Evolutionary conservation across 2,329 filamentous ascomycete genomes (phyloP).

Genomic region (Fusarium sp.): DNA sequence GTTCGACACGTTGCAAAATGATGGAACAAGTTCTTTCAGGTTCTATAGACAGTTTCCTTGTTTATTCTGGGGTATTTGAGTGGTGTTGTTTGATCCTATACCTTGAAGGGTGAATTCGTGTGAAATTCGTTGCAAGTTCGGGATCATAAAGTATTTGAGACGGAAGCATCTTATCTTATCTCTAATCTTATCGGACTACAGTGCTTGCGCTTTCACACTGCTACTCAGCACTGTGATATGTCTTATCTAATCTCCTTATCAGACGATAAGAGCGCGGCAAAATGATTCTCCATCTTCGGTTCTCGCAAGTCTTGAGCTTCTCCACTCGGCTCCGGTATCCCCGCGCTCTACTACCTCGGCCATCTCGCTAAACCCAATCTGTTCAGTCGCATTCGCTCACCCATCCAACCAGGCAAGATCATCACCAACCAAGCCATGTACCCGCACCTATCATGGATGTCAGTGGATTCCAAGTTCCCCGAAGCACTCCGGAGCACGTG

Average conservation of each 20-base stretch:
- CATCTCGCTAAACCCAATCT: slow-evolving; percentile 1
- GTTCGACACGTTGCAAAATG: no score
- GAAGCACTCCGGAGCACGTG: slow-evolving; percentile 27
- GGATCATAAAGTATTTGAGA: no score
- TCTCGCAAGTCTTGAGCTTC: neutral
- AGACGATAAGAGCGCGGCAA: neutral
- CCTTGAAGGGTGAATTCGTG: no score
- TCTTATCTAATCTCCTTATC: neutral
- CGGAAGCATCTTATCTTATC: no score
- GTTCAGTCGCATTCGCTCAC: neutral
- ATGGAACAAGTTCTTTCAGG: rapidly evolving
- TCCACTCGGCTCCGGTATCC: slow-evolving; percentile 27
- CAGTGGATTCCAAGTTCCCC: slow-evolving; percentile 19
- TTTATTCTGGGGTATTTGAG: no score
- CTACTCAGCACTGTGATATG: rapidly evolving
- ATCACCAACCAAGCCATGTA: slow-evolving; percentile 25
- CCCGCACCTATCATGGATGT: slow-evolving; percentile 33
- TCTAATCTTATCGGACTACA: no score
- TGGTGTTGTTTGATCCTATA: no score
- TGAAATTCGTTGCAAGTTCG: no score
- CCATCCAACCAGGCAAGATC: slow-evolving; percentile 23
- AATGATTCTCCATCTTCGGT: neutral
- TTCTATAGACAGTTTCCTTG: no score
- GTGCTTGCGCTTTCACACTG: rapidly evolving
- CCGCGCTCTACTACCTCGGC: slow-evolving; percentile 4